Base-by-base conservation (phyloP, 805 yeast genomes). In the Candida germanica region DNA sequence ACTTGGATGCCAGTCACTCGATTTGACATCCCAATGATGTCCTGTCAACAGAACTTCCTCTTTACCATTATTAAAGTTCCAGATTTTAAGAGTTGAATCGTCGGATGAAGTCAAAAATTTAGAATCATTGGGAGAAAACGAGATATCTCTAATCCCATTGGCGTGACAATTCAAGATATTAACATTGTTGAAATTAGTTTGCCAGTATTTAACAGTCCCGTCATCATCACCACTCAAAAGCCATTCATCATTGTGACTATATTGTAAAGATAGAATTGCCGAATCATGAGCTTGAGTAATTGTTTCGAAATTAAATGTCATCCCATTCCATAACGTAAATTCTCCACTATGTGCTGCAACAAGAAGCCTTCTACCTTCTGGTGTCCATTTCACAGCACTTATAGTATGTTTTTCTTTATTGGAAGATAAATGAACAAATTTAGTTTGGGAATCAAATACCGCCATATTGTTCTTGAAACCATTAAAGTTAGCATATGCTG, bases 11-110 rank as follows among this genome's bases (percentile, higher is more conserved):
- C 99, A 93, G 59, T 93, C 98, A 36, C 94, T 86, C 36, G 89
- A 79, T 56, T 93, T 93, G 15, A 93, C 97, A 61, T 93, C 99
- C 99, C 99, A 93, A 57, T 94, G 96, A 61, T 93, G 99, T 2
- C 98, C 98, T 16, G 79, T 73, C 36, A 93, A 67, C 0, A 77
- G 70, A 31, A 85, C 64, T 54, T 93, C 99, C 48, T 87, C 93
- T 40, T 74, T 67, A 24, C 93, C 93, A 53, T 83, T 86, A 53
- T 86, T 83, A 62, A 93, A 93, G 61, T 89, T 87, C 97, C 98
- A 93, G 25, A 93, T 81, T 56, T 93, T 94, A 42, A 91, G 66
- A 5, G 83, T 74, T 34, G 87, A 83, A 59, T 93, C 99, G 61
- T 93, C 99, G 13, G 95, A 84, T 47, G 94, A 85, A 1, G 95